Evolutionary conservation across 2,329 filamentous ascomycete genomes (phyloP), one percentile per base, ranked within the genome.

Genomic region (Helotiales sp.): DNA sequence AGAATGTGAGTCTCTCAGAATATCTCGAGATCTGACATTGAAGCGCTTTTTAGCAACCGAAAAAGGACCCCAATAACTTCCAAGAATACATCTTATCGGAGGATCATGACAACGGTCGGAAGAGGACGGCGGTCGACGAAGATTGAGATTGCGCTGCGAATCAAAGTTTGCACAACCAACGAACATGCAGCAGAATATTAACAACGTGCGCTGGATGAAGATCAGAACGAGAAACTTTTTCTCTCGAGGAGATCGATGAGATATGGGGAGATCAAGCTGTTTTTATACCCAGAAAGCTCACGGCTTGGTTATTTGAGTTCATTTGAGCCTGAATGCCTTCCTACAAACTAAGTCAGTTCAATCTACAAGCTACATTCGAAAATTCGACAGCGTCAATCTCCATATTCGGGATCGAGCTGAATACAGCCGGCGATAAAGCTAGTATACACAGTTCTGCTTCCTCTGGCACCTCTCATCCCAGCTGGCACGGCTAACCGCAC

Each of bases 401-500:
- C 19, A 40, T 22, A 40, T 40, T 3, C n/a, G 9, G 17, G 36
- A n/a, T n/a, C n/a, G n/a, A n/a, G 36, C n/a, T 19, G 8, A 7
- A 1, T 7, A 19, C 1, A n/a, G n/a, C 17, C 24, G 3, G 5
- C 4, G 9, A 40, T 22, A n/a, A 22, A 40, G 15, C 12, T 15
- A 34, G 31, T 34, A 34, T 22, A 17, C 10, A 4, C 24, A n/a
- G 3, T 5, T 17, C 17, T n/a, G n/a, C 17, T 40, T 19, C 17
- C 7, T 17, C 36, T 19, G 9, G 12, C n/a, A n/a, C 17, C 12
- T 40, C 19, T 57, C 50, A 34, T 44, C 48, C 50, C 33, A 53
- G 31, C 25, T 55, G 6, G 53, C 46, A 55, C 12, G 53, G 53
- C 34, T 49, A 49, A 8, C 53, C n/a, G n/a, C n/a, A n/a, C n/a